Conservation (phyloP, 768 basidiomycete genomes). For the Trametes punicea region DNA sequence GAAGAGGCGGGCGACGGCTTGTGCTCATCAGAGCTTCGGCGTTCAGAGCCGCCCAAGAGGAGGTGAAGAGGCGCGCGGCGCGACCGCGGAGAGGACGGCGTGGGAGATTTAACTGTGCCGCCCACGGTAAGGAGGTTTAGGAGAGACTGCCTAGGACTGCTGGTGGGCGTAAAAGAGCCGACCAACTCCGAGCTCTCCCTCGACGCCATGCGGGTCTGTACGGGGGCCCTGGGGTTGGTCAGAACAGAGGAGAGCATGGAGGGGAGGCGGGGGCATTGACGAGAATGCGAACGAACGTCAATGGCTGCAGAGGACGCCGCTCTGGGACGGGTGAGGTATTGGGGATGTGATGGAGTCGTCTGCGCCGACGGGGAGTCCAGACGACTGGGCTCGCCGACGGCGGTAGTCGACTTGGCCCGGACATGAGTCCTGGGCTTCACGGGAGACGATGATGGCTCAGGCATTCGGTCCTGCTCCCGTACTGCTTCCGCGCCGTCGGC, state of each 20-base stretch:
- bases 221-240: constrained; percentile 12
- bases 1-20: not conserved
- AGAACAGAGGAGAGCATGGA: constrained; percentile 18
- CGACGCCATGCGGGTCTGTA: constrained; percentile 16
- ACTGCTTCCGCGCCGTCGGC: constrained; percentile 4
- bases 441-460: not conserved
- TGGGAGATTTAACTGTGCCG: not conserved
- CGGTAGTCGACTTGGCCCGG: constrained; percentile 16
- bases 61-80: constrained; percentile 1
- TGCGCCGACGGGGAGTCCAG: constrained; percentile 2
- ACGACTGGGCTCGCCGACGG: constrained; percentile 6
- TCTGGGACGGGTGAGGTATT: not conserved
- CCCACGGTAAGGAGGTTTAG: constrained; percentile 16
- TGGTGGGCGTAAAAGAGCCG: constrained; percentile 28
- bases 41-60: not conserved
- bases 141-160: constrained; percentile 23
- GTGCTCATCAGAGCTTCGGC: not conserved
- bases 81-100: not conserved
- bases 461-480: constrained; percentile 12
- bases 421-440: constrained; percentile 1
- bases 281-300: not conserved
- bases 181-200: constrained; percentile 20
- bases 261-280: constrained; percentile 4
- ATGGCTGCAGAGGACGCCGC: constrained; percentile 13
- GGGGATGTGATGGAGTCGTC: not conserved